A percentile compares a stretch with the other conserved stretches of the same genome.
These are phyloP conservation scores for Candida yuanshanica DNA, from an alignment of 805 yeast species.

Conservation along the genomic window DNA sequence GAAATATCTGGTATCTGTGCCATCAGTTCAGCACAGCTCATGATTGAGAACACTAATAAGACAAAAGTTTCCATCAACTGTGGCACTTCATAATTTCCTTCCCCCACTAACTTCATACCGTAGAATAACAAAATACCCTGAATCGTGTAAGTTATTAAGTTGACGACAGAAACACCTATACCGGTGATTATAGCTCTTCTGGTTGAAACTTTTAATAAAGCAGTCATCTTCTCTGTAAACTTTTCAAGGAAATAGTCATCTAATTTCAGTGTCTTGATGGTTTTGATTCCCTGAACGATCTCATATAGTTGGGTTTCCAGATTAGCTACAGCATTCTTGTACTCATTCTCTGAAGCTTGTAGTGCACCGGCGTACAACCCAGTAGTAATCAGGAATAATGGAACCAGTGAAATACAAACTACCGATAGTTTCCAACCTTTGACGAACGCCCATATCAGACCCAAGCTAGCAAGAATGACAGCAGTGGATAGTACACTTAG, in stretches of 20 bases:
- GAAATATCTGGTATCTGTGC: conserved; percentile 72
- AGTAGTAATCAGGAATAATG: conserved; percentile 51
- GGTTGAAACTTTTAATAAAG: conserved; percentile 35
- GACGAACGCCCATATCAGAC: conserved; percentile 71
- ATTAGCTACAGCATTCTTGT: conserved; percentile 49
- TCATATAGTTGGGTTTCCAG: conserved; percentile 51
- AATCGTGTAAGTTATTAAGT: conserved; percentile 48
- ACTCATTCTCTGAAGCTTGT: conserved; percentile 50
- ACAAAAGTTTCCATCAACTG: conserved; percentile 66
- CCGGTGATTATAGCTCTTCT: conserved; percentile 60
- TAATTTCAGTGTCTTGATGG: conserved; percentile 56
- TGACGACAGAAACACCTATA: conserved; percentile 55
- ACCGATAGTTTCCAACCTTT: conserved; percentile 85
- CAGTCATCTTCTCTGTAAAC: conserved; percentile 27
- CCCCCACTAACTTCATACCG: conserved; percentile 68
- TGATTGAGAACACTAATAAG: conserved; percentile 65
- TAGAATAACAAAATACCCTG: conserved; percentile 74
- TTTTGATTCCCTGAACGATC: conserved; percentile 49
- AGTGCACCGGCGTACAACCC: conserved; percentile 45
- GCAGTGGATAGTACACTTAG: conserved; percentile 50
- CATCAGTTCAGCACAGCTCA: conserved; percentile 54
- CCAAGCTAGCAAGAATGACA: conserved; percentile 47
- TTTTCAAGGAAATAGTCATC: conserved; percentile 39
- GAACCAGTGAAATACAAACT: conserved; percentile 74
- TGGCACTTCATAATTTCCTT: conserved; percentile 46